Conservation (phyloP, 352 stramenopile genomes). For the Aphanomyces invadans region DNA sequence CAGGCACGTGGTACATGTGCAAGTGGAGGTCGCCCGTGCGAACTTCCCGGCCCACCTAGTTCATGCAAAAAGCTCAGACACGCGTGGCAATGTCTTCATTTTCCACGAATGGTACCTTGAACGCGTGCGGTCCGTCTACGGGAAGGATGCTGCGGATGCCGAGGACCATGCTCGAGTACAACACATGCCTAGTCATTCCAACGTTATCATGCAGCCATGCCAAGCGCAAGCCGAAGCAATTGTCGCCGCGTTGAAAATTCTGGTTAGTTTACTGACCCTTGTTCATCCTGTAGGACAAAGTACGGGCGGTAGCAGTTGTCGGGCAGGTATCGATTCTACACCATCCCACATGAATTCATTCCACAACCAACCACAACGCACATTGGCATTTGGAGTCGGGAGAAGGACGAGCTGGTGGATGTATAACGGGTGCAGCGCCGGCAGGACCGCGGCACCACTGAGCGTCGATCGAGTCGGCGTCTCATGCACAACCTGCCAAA, state of each 20-base stretch:
- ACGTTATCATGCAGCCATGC: too few relatives aligned
- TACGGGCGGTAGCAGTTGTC: constrained; percentile 55
- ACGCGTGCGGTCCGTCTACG: constrained; percentile 45
- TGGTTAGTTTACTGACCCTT: too few relatives aligned
- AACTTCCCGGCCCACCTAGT: constrained; percentile 16
- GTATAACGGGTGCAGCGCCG: constrained; percentile 59
- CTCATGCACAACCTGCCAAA: too few relatives aligned
- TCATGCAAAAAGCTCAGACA: too few relatives aligned
- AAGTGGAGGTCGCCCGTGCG: constrained; percentile 47
- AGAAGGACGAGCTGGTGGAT: constrained; percentile 70
- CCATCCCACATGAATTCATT: neutral
- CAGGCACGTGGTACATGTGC: constrained; percentile 86
- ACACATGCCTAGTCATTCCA: constrained; percentile 29
- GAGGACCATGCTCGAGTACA: constrained; percentile 83
- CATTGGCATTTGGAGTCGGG: constrained; percentile 27
- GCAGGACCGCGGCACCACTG: constrained; percentile 65
- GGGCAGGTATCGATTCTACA: constrained; percentile 20
- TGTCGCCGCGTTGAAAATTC: too few relatives aligned
- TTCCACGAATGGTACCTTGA: constrained; percentile 37
- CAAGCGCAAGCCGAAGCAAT: too few relatives aligned
- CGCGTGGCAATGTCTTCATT: too few relatives aligned
- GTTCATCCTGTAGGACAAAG: constrained; percentile 82
- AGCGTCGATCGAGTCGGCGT: constrained; percentile 68
- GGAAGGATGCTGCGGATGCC: constrained; percentile 62
- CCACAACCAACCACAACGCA: neutral